These are phyloP conservation scores for Coemansia asiatica DNA, from an alignment of 192 early-diverging fungal genomes.

Conservation along the genomic window DNA sequence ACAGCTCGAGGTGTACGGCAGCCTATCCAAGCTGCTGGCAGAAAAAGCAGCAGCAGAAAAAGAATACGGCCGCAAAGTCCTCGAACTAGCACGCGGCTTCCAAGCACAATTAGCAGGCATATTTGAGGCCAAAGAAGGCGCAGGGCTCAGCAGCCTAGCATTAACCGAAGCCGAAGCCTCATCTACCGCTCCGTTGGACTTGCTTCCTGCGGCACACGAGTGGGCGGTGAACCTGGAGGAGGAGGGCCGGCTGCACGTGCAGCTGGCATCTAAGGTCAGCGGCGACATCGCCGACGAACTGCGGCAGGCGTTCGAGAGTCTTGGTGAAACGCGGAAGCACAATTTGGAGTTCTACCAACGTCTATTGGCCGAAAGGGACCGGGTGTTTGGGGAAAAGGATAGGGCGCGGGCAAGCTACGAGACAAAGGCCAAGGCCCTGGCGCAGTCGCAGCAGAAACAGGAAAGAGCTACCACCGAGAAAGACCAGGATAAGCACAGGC, in stretches of 20 bases:
- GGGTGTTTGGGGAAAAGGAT: constrained; percentile 37
- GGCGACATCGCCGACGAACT: constrained; percentile 38
- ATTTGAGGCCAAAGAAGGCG: constrained; percentile 23
- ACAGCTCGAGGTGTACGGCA: constrained; percentile 38
- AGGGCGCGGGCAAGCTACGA: constrained; percentile 36
- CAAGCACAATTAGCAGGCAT: constrained; percentile 28
- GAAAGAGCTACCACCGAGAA: constrained; percentile 48
- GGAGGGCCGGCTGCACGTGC: constrained; percentile 46
- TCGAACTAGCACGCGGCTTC: constrained; percentile 35
- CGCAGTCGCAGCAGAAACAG: constrained; percentile 35
- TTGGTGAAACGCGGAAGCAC: constrained; percentile 21
- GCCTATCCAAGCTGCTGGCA: constrained; percentile 33
- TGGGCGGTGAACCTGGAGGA: constrained; percentile 48
- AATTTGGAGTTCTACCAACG: constrained; percentile 42
- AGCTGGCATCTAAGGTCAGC: constrained; percentile 36
- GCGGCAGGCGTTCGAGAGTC: constrained; percentile 18
- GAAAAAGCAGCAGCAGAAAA: constrained; percentile 46
- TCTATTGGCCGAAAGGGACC: constrained; percentile 44
- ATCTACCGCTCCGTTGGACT: constrained; percentile 25
- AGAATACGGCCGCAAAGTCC: constrained; percentile 42
- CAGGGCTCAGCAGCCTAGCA: constrained; percentile 23
- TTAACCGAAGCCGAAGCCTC: constrained; percentile 38
- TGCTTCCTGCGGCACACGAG: constrained; percentile 35
- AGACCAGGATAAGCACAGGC: constrained; percentile 47
- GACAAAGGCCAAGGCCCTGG: constrained; percentile 25